Evolutionary conservation across 345 rosid species (phyloP).

Genomic region (Pistacia integerrima): DNA sequence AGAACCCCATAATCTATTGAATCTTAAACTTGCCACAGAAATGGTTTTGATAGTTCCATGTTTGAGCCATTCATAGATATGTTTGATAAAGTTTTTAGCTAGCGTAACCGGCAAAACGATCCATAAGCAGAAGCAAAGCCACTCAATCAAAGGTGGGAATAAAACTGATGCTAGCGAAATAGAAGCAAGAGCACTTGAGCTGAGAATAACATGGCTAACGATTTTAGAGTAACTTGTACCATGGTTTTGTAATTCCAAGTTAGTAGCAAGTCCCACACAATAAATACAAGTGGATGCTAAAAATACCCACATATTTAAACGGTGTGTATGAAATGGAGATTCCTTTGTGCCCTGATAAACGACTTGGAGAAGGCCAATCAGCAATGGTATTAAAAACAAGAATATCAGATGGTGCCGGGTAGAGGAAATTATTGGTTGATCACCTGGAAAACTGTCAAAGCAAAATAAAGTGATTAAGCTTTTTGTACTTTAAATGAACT

Average conservation of each 20-base stretch:
- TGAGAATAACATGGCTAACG: background rate
- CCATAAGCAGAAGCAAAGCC: background rate
- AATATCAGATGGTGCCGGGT: background rate
- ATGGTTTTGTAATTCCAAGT: background rate
- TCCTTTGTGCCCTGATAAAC: background rate
- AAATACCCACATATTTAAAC: slow-evolving; percentile 3
- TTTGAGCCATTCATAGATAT: background rate
- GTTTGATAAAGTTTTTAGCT: background rate
- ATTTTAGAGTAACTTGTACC: background rate
- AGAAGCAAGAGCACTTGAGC: background rate
- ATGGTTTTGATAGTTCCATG: background rate
- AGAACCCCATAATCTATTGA: background rate
- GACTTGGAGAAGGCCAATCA: slow-evolving; percentile 12
- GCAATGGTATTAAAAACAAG: background rate
- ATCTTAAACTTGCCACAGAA: background rate
- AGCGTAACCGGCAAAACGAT: background rate
- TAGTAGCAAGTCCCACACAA: background rate
- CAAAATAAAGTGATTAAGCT: too few species aligned
- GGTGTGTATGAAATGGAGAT: slow-evolving; percentile 9
- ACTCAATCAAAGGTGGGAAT: background rate
- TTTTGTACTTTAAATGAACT: too few species aligned
- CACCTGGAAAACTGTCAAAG: background rate
- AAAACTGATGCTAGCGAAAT: slow-evolving; percentile 3
- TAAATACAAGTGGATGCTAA: background rate
- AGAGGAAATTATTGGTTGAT: background rate